Conservation (phyloP, 169 alveolate genomes). For the Babesia divergens region DNA sequence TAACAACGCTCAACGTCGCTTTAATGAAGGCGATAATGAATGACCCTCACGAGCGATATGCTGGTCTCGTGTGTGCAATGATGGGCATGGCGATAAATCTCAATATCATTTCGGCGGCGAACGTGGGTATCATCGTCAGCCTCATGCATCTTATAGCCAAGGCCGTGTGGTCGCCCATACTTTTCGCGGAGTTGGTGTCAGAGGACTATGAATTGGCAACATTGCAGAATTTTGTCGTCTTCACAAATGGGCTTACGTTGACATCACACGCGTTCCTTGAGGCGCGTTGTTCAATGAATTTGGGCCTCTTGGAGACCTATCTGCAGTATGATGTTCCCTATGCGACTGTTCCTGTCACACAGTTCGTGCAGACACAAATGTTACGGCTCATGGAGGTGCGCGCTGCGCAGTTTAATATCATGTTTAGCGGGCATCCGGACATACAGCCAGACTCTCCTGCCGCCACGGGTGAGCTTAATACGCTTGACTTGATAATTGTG, state of each 20-base stretch:
- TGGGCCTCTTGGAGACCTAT: constrained; percentile 15
- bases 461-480: constrained; percentile 17
- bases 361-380: neutral
- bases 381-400: neutral
- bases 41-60: neutral
- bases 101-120: neutral
- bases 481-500: constrained; percentile 2
- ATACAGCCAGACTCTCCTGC: neutral
- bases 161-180: neutral
- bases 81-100: neutral
- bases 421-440: neutral
- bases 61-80: neutral
- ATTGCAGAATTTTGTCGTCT: constrained; percentile 15
- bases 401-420: neutral
- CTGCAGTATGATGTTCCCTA: neutral
- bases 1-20: neutral
- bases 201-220: neutral
- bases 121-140: neutral
- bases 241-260: neutral
- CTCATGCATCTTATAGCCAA: constrained; percentile 17
- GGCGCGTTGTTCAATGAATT: constrained; percentile 14
- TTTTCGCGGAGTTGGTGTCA: neutral
- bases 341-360: neutral
- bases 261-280: neutral
- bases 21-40: neutral